Evolutionary conservation across 257 asterid species (phyloP).

Genomic region (Apocynum venetum): DNA sequence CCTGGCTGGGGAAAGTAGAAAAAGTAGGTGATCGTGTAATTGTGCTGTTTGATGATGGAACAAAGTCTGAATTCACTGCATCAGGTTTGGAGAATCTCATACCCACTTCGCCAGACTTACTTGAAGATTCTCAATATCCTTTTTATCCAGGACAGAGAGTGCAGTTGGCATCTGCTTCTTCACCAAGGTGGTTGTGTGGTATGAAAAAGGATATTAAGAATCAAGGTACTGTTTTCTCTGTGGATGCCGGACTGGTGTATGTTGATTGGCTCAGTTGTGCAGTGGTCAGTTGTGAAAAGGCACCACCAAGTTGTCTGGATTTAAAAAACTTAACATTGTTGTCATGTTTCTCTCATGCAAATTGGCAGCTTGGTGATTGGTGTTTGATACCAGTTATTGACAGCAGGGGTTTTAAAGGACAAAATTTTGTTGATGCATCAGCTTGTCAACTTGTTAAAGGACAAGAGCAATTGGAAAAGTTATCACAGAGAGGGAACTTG

Average conservation of each 20-base stretch:
- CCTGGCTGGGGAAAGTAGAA: constrained; percentile 88
- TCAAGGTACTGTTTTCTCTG: constrained; percentile 55
- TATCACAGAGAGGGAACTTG: constrained; percentile 15
- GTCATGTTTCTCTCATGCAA: constrained; percentile 50
- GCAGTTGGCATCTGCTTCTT: constrained; percentile 40
- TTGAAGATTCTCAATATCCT: constrained; percentile 73
- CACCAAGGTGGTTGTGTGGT: constrained; percentile 76
- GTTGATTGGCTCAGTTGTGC: constrained; percentile 79
- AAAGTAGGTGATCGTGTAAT: constrained; percentile 53
- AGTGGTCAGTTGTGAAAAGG: constrained; percentile 31
- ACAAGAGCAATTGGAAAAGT: constrained; percentile 22
- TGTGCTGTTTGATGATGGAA: constrained; percentile 68
- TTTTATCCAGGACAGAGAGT: constrained; percentile 89
- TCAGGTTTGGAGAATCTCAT: constrained; percentile 53
- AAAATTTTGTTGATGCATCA: constrained; percentile 18
- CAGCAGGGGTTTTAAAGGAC: constrained; percentile 20
- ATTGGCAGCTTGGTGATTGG: constrained; percentile 98
- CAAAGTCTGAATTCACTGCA: constrained; percentile 38
- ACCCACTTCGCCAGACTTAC: constrained; percentile 51
- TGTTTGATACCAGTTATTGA: constrained; percentile 41
- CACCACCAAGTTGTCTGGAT: constrained; percentile 51
- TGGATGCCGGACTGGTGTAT: constrained; percentile 64
- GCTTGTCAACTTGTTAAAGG: constrained; percentile 22
- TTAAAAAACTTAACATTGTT: constrained; percentile 49
- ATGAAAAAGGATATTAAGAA: constrained; percentile 32